A percentile compares a stretch with the other conserved stretches of the same genome.
These are phyloP conservation scores for Ustilago cynodontis DNA, from an alignment of 1,284 basidiomycete genomes.

Conservation along the genomic window DNA sequence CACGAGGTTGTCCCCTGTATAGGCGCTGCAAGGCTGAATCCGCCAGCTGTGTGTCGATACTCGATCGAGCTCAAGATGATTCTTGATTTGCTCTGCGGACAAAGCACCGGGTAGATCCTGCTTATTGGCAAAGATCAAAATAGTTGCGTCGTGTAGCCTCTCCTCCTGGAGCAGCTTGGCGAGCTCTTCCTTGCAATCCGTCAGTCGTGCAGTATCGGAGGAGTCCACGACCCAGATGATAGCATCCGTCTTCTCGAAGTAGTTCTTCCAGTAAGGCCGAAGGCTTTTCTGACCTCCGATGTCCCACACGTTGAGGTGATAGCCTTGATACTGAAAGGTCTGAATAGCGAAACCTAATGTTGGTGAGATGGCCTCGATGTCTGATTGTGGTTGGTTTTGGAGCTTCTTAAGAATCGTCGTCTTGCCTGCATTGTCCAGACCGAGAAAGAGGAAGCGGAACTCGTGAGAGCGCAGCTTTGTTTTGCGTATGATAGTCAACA, in stretches of 20 bases:
- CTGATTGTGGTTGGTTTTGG: conserved; percentile 82
- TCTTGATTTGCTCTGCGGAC: conserved; percentile 82
- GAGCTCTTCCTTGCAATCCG: conserved; percentile 89
- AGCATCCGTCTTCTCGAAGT: conserved; percentile 98
- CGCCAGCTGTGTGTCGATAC: conserved; percentile 88
- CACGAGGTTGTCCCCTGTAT: conserved; percentile 86
- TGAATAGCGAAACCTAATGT: conserved; percentile 99
- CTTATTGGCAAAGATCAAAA: conserved; percentile 99
- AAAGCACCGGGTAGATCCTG: conserved; percentile 93
- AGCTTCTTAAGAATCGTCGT: conserved; percentile 97
- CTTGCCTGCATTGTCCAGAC: conserved; percentile 99
- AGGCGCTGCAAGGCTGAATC: conserved; percentile 90
- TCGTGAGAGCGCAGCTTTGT: conserved; percentile 78
- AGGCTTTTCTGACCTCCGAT: conserved; percentile 96
- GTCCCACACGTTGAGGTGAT: conserved; percentile 76
- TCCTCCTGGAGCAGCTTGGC: conserved; percentile 89
- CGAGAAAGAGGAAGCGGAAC: conserved; percentile 96
- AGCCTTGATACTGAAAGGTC: conserved; percentile 90
- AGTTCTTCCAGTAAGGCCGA: conserved; percentile 98
- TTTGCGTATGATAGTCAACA: conserved; percentile 97
- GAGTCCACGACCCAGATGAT: conserved; percentile 99
- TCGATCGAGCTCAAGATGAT: conserved; percentile 45
- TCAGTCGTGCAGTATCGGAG: conserved; percentile 86
- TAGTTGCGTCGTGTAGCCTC: conserved; percentile 91
- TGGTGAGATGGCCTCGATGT: conserved; percentile 78